phyloP scores from a whole-genome alignment of 1,139 yeast species.

The Suhomyces bribrorum region DNA sequence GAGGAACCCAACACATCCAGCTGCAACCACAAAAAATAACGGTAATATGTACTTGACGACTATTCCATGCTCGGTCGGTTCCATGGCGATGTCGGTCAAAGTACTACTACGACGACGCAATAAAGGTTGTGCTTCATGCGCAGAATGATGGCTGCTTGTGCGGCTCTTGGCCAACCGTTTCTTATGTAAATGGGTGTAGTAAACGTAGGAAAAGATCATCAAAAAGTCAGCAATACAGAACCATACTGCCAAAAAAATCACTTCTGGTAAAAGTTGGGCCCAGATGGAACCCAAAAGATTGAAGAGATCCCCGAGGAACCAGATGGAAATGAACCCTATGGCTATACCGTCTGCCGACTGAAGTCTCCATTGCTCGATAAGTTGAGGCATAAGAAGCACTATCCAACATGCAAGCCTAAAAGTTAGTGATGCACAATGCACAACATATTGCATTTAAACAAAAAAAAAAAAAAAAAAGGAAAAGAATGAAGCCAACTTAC shows the following conservation, averaged over 20 bases:
- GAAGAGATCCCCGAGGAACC: slow-evolving; percentile 75
- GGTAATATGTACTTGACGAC: slow-evolving; percentile 61
- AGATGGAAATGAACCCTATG: slow-evolving; percentile 63
- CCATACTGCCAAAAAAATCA: slow-evolving; percentile 70
- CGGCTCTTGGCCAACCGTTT: slow-evolving; percentile 23
- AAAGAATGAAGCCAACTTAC: slow-evolving; percentile 23
- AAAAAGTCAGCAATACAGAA: slow-evolving; percentile 68
- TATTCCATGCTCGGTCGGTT: slow-evolving; percentile 45
- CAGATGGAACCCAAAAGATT: slow-evolving; percentile 69
- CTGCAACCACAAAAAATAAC: slow-evolving; percentile 59
- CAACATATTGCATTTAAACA: neutral
- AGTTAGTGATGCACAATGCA: slow-evolving; percentile 19
- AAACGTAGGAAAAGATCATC: slow-evolving; percentile 62
- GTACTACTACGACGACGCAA: slow-evolving; percentile 46
- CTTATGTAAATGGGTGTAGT: slow-evolving; percentile 51
- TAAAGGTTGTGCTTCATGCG: slow-evolving; percentile 18
- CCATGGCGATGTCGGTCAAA: slow-evolving; percentile 46
- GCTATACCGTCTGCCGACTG: slow-evolving; percentile 82
- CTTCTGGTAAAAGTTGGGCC: slow-evolving; percentile 73
- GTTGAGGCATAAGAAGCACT: slow-evolving; percentile 75
- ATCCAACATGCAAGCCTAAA: slow-evolving; percentile 71
- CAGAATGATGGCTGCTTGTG: slow-evolving; percentile 10
- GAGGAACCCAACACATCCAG: slow-evolving; percentile 66
- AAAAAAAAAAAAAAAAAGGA: neutral
- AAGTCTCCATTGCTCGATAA: slow-evolving; percentile 77